Evolutionary conservation across 2,329 filamentous ascomycete species (phyloP).

Genomic region (Colletotrichum sp.): DNA sequence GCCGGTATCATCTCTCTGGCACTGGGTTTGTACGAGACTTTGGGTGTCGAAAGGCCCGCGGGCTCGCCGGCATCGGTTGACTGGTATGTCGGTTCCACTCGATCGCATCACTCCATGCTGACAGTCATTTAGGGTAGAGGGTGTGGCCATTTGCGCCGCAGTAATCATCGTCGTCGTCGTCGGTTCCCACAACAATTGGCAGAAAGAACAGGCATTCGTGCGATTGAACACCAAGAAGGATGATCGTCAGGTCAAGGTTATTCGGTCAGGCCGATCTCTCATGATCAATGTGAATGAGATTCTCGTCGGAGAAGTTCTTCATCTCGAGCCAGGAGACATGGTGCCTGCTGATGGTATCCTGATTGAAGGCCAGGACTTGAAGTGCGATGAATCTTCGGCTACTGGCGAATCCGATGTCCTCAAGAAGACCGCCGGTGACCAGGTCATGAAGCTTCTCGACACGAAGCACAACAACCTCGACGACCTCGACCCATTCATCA

Average conservation of each 20-base stretch:
- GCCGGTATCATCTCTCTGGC: conserved; percentile 71
- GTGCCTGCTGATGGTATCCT: conserved; percentile 75
- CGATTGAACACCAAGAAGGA: conserved; percentile 67
- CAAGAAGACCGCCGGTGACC: conserved; percentile 67
- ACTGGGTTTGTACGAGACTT: conserved; percentile 71
- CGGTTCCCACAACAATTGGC: conserved; percentile 70
- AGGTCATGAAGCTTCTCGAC: conserved; percentile 52
- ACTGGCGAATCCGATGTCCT: conserved; percentile 77
- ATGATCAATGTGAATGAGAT: conserved; percentile 72
- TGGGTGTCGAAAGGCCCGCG: conserved; percentile 52
- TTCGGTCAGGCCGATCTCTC: conserved; percentile 68
- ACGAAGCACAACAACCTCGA: conserved; percentile 50
- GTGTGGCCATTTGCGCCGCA: conserved; percentile 70
- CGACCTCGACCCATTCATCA: conserved; percentile 70
- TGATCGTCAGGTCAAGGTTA: conserved; percentile 69
- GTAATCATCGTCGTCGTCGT: conserved; percentile 69
- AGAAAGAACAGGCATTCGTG: conserved; percentile 70
- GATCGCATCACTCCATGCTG: conserved; percentile 24
- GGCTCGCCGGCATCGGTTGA: conserved; percentile 54
- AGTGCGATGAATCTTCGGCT: conserved; percentile 76
- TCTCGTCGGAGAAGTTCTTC: conserved; percentile 72
- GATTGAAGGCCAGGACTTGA: conserved; percentile 56
- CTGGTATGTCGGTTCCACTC: conserved; percentile 63
- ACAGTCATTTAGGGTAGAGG: conserved; percentile 51
- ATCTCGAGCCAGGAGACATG: conserved; percentile 72